Evolutionary conservation across 345 rosid species (phyloP), one percentile per base, ranked within the genome.

Genomic region (Erucastrum elatum): DNA sequence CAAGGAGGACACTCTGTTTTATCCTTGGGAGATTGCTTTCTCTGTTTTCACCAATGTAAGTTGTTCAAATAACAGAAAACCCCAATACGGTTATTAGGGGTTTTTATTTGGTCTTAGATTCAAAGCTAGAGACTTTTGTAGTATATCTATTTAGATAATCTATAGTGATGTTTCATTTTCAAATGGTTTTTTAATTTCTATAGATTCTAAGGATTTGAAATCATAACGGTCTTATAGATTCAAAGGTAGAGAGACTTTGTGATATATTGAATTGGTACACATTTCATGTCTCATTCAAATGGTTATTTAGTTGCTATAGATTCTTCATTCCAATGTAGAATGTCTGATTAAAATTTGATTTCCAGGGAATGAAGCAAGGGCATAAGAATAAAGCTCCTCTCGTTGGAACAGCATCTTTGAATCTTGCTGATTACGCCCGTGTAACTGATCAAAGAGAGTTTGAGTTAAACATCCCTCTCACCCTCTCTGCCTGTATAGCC

Each of bases 21-120:
- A 84, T 81, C 98, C 97, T 4, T 95, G 98, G 99, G 98, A 92
- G 89, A 91, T 95, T 85, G 81, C 83, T 85, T 89, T 95, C 84
- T 87, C 94, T 37, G 88, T 92, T 85, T 85, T 91, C 85, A 74
- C 76, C 73, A 87, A 88, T 86, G 99, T 92, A 75, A 86, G 96
- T 83, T 6, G 75, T 56, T 1, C 2, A 3, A 2, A 16, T 9
- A 30, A 30, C 5, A n/a, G 2, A n/a, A 41, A 2, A n/a, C 21
- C 4, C 9, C 4, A 6, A 59, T 58, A 51, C 21, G 33, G 37
- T 15, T 46, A 16, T 17, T 58, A 25, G 63, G n/a, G 16, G 4
- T 61, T 51, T 51, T 51, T 21, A 8, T 51, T 8, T 49, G 13
- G 15, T 46, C 1, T 4, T n/a, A 46, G 56, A n/a, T 51, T 51